A percentile compares a stretch with the other conserved stretches of the same genome.
phyloP scores from a whole-genome alignment of 768 basidiomycete species.

The Fistulinella prunicolor region DNA sequence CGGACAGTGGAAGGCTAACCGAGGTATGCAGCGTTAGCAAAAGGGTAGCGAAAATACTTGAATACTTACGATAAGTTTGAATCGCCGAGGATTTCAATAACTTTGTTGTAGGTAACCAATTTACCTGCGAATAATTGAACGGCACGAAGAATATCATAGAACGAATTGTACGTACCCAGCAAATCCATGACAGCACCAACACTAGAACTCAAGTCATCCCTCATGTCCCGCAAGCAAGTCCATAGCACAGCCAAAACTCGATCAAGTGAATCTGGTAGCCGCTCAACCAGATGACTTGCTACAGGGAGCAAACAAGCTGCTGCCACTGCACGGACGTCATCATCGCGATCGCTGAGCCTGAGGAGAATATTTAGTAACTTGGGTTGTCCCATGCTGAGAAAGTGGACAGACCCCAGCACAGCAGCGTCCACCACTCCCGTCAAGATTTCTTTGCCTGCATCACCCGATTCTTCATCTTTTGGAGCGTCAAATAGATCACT shows the following conservation, averaged over 20 bases:
- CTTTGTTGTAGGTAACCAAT: conserved; percentile 73
- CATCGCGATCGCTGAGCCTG: conserved; percentile 87
- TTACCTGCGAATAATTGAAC: conserved; percentile 52
- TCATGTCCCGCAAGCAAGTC: conserved; percentile 88
- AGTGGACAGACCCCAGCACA: conserved; percentile 66
- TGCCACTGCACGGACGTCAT: conserved; percentile 94
- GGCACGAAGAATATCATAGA: not conserved
- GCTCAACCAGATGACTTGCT: conserved; percentile 73
- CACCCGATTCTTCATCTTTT: conserved; percentile 34
- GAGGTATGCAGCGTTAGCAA: conserved; percentile 2
- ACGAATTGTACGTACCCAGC: conserved; percentile 54
- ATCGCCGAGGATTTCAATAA: conserved; percentile 72
- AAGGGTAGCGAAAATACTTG: not conserved
- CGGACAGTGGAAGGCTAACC: conserved; percentile 71
- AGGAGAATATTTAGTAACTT: conserved; percentile 9
- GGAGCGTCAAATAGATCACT: conserved; percentile 65
- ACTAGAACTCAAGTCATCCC: conserved; percentile 95
- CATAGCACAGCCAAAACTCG: conserved; percentile 82
- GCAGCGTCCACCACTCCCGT: conserved; percentile 87
- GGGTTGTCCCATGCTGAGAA: not conserved
- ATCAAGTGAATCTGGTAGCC: conserved; percentile 67
- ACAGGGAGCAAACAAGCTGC: conserved; percentile 90
- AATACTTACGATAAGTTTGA: conserved; percentile 64
- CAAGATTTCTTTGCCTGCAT: conserved; percentile 56
- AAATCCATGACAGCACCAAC: conserved; percentile 98